Percentiles rank a stretch among this genome's conserved stretches.
Conservation (phyloP, 2,329 filamentous ascomycete species). For the Trichoderma hamatum region DNA sequence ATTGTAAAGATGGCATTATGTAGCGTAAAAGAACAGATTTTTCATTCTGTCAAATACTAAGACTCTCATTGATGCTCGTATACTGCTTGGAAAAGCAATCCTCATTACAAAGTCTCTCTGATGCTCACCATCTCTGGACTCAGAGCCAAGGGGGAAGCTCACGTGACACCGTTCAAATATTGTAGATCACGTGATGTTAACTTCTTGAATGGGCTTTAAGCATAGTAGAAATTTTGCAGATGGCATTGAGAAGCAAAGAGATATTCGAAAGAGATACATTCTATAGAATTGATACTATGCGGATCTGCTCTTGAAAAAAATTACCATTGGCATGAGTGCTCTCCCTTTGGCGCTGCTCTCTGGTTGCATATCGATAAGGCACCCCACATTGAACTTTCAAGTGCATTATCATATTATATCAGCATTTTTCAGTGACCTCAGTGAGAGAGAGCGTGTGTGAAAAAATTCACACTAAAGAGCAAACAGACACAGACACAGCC, state of each 20-base stretch:
- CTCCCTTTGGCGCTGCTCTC: neutral
- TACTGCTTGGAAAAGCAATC: neutral
- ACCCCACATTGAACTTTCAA: slow-evolving; percentile 20
- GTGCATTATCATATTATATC: slow-evolving; percentile 21
- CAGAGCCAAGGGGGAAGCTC: neutral
- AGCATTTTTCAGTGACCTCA: slow-evolving; percentile 22
- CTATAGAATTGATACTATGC: neutral
- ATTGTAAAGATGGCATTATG: neutral
- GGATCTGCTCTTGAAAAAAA: neutral
- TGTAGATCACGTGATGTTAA: neutral
- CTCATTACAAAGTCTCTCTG: neutral
- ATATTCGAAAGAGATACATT: neutral
- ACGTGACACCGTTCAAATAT: neutral
- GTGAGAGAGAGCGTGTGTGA: neutral
- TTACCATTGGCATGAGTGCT: neutral
- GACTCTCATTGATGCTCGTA: too few species aligned
- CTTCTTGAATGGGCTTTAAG: too few species aligned
- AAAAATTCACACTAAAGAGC: neutral
- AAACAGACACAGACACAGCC: slow-evolving; percentile 11
- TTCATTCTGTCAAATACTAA: neutral
- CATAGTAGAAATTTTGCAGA: neutral
- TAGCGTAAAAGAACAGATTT: neutral
- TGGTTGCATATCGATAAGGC: slow-evolving; percentile 26
- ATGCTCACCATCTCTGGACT: neutral
- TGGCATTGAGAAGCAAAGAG: neutral